Percentiles rank a stretch among this genome's conserved stretches.
phyloP scores from a whole-genome alignment of 805 yeast genomes.

The Jamesozyma piceae region DNA sequence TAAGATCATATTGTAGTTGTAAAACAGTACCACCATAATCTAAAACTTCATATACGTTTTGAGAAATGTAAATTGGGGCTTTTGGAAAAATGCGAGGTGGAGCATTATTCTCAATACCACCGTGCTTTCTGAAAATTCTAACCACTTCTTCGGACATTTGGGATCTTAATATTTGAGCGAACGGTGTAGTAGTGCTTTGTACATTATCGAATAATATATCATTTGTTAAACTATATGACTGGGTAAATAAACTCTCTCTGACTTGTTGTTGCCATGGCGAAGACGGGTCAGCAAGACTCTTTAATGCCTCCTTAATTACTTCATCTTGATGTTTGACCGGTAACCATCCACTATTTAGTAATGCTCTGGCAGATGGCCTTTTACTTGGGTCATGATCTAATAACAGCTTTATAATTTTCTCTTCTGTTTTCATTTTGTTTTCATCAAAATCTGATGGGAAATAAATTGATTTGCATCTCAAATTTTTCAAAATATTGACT shows the following conservation, averaged over 20 bases:
- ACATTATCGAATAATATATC: conserved; percentile 70
- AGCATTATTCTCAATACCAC: conserved; percentile 69
- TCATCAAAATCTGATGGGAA: conserved; percentile 64
- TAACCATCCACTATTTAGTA: conserved; percentile 71
- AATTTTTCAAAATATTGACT: conserved; percentile 53
- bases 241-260: conserved; percentile 73
- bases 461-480: conserved; percentile 49
- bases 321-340: conserved; percentile 89
- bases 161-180: conserved; percentile 49
- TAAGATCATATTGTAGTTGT: conserved; percentile 82
- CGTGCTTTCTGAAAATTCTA: conserved; percentile 66
- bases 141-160: conserved; percentile 53
- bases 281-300: conserved; percentile 77
- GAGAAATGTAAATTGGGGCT: conserved; percentile 58
- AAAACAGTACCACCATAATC: conserved; percentile 83
- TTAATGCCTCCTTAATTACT: conserved; percentile 77
- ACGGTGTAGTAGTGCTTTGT: conserved; percentile 23
- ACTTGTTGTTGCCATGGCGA: conserved; percentile 94
- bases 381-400: conserved; percentile 69
- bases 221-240: conserved; percentile 75
- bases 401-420: conserved; percentile 54
- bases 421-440: conserved; percentile 46
- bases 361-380: conserved; percentile 71
- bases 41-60: conserved; percentile 66
- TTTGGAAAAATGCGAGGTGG: conserved; percentile 72